Evolutionary conservation across 2,329 filamentous ascomycete genomes (phyloP).

Genomic region (Alternaria sp.): DNA sequence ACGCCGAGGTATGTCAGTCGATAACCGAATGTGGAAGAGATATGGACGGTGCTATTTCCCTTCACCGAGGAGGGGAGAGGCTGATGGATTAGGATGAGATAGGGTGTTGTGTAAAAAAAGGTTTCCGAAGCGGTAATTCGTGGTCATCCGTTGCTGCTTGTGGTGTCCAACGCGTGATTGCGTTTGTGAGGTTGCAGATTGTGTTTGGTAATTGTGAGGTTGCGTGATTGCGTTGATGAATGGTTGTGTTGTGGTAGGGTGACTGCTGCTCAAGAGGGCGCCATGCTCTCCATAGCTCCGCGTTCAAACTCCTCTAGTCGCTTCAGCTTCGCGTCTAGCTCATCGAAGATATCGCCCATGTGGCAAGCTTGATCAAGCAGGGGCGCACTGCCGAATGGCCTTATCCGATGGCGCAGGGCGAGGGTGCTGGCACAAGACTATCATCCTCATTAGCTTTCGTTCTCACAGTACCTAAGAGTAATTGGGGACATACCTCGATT

Average conservation of each 20-base stretch:
- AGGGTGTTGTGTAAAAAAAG: not conserved
- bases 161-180: not conserved
- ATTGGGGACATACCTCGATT: constrained; percentile 77
- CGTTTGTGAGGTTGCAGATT: not conserved
- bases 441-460: constrained; percentile 31
- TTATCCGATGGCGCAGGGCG: constrained; percentile 78
- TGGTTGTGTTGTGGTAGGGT: not conserved
- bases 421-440: constrained; percentile 85
- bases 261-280: constrained; percentile 29
- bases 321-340: constrained; percentile 67
- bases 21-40: not conserved
- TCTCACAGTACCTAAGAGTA: not conserved
- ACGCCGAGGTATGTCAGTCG: not conserved
- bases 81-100: constrained; percentile 5
- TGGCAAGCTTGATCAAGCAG: constrained; percentile 79
- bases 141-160: not conserved
- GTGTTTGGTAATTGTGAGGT: not conserved
- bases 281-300: constrained; percentile 41
- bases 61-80: not conserved
- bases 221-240: not conserved
- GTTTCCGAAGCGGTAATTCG: not conserved
- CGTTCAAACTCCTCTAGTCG: constrained; percentile 63
- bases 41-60: not conserved
- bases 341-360: constrained; percentile 74
- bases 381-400: constrained; percentile 68